A percentile compares a stretch with the other conserved stretches of the same genome.
Conservation (phyloP, 257 asterid genomes). For the Solanum sejunctum region DNA sequence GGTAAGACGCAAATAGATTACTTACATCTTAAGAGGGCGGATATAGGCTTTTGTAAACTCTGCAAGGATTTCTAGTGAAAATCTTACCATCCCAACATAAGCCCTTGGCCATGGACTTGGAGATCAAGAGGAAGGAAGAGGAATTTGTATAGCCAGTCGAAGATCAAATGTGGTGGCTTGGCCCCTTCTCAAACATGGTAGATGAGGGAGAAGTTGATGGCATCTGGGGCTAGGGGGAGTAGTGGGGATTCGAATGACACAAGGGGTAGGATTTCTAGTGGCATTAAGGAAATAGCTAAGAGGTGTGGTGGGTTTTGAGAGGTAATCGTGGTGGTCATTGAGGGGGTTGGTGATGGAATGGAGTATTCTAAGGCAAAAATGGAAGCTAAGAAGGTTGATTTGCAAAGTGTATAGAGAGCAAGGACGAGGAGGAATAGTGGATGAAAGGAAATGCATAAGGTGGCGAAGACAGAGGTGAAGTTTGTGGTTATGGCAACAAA, state of each 20-base stretch:
- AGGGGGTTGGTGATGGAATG: not conserved
- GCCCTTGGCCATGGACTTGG: not conserved
- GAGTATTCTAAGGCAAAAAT: not conserved
- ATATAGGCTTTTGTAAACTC: not conserved
- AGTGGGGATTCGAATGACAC: not conserved
- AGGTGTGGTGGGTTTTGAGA: not conserved
- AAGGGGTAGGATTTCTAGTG: not conserved
- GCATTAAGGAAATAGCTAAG: too few species aligned
- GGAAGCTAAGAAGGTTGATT: not conserved
- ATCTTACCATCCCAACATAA: not conserved
- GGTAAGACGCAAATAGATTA: not conserved
- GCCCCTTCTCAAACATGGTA: not conserved
- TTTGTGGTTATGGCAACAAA: not conserved
- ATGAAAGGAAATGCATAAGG: not conserved
- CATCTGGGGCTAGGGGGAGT: not conserved
- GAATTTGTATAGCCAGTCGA: not conserved
- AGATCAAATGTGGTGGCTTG: not conserved
- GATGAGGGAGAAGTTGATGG: not conserved
- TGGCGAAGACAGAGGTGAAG: not conserved
- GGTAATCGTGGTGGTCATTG: not conserved
- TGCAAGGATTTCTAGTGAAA: not conserved
- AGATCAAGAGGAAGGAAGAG: not conserved
- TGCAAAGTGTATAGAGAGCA: not conserved
- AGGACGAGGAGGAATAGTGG: not conserved
- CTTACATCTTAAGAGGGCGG: not conserved